Percentiles rank a stretch among this genome's conserved stretches.
Conservation (phyloP, 352 stramenopile species). For the Phytophthora crassamura region DNA sequence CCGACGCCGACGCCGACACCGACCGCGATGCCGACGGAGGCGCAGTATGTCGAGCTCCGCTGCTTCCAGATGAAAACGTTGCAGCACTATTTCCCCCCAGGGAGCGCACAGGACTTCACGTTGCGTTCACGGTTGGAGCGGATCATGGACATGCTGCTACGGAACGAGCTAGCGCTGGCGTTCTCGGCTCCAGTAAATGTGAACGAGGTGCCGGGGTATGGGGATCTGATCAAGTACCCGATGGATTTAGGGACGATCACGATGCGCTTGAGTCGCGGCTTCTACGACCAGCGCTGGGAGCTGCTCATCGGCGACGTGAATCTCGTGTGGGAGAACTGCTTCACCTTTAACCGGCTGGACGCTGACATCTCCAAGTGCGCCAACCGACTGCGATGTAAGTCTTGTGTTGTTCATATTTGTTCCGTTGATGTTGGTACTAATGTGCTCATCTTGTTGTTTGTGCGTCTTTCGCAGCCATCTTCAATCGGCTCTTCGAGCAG, state of each 20-base stretch:
- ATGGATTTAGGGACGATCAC: slow-evolving; percentile 95
- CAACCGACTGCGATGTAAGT: slow-evolving; percentile 82
- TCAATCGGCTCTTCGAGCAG: slow-evolving; percentile 79
- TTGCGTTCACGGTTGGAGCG: slow-evolving; percentile 60
- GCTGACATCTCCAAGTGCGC: slow-evolving; percentile 84
- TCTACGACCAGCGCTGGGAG: slow-evolving; percentile 66
- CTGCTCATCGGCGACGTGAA: slow-evolving; percentile 71
- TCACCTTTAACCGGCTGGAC: slow-evolving; percentile 82
- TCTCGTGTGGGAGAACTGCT: slow-evolving; percentile 88
- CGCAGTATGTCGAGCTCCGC: slow-evolving; percentile 56
- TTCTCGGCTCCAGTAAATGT: slow-evolving; percentile 77
- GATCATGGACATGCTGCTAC: slow-evolving; percentile 68
- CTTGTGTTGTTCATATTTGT: background rate
- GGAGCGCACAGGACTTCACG: slow-evolving; percentile 52
- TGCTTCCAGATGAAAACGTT: slow-evolving; percentile 62
- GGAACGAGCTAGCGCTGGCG: slow-evolving; percentile 68
- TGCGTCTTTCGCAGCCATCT: slow-evolving; percentile 58
- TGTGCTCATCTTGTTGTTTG: slow-evolving; percentile 18
- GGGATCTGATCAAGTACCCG: slow-evolving; percentile 71
- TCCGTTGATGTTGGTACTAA: slow-evolving; percentile 2
- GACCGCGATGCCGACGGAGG: slow-evolving; percentile 12
- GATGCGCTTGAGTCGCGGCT: slow-evolving; percentile 67
- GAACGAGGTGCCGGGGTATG: slow-evolving; percentile 76
- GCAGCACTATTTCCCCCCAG: slow-evolving; percentile 34
- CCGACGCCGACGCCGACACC: slow-evolving; percentile 15